phyloP scores from a whole-genome alignment of 2,329 filamentous ascomycete species.

The Pseudogymnoascus sp. region DNA sequence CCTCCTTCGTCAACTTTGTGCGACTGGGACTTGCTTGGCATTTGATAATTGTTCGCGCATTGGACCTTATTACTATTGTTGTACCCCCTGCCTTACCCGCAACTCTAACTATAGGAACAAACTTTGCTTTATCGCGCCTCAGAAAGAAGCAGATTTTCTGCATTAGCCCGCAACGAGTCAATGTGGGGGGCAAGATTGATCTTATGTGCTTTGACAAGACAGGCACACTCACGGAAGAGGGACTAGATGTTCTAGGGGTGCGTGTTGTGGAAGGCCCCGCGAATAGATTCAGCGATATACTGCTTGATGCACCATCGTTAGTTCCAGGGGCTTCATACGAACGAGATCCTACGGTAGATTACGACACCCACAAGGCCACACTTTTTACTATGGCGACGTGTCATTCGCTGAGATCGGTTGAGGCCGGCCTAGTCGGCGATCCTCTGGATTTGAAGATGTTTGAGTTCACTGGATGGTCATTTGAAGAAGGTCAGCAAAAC shows the following conservation, averaged over 20 bases:
- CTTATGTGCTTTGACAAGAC: slow-evolving; percentile 98
- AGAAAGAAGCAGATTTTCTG: slow-evolving; percentile 92
- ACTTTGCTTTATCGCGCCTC: slow-evolving; percentile 81
- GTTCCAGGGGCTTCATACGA: slow-evolving; percentile 48
- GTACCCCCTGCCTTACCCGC: slow-evolving; percentile 92
- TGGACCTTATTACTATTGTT: slow-evolving; percentile 96
- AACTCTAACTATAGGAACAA: slow-evolving; percentile 92
- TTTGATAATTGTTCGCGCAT: slow-evolving; percentile 81
- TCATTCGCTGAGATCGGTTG: slow-evolving; percentile 80
- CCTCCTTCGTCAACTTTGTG: slow-evolving; percentile 89
- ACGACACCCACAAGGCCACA: slow-evolving; percentile 59
- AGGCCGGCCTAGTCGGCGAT: slow-evolving; percentile 84
- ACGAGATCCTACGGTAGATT: slow-evolving; percentile 54
- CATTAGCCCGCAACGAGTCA: slow-evolving; percentile 94
- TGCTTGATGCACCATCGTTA: slow-evolving; percentile 58
- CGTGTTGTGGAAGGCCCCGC: slow-evolving; percentile 63
- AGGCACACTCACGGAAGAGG: slow-evolving; percentile 95
- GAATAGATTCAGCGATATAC: slow-evolving; percentile 66
- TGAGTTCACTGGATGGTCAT: slow-evolving; percentile 88
- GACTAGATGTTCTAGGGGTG: slow-evolving; percentile 85
- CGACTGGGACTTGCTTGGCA: slow-evolving; percentile 79
- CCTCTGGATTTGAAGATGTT: slow-evolving; percentile 98
- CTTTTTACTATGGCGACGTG: slow-evolving; percentile 97
- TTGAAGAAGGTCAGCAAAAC: slow-evolving; percentile 76
- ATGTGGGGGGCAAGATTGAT: slow-evolving; percentile 92